A percentile compares a stretch with the other conserved stretches of the same genome.
These are phyloP conservation scores for Aphanomyces cochlioides DNA, from an alignment of 352 stramenopile genomes.

Conservation along the genomic window DNA sequence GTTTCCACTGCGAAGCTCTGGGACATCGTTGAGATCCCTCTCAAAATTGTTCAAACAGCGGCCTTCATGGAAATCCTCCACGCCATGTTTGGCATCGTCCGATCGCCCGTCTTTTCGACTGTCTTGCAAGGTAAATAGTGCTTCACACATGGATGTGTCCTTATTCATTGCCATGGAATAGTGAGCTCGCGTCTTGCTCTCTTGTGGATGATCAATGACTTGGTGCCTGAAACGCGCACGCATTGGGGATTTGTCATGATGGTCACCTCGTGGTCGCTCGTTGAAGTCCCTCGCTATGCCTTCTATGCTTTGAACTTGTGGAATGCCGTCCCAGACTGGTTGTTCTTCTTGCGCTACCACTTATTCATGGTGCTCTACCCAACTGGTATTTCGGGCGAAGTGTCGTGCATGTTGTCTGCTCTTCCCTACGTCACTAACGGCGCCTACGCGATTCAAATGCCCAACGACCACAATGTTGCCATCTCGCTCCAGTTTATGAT, in stretches of 20 bases:
- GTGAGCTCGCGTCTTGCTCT: constrained; percentile 91
- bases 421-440: constrained; percentile 53
- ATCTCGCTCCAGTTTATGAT: constrained; percentile 72
- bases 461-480: constrained; percentile 73
- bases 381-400: constrained; percentile 89
- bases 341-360: constrained; percentile 98
- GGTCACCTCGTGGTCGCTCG: constrained; percentile 81
- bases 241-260: constrained; percentile 86
- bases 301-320: constrained; percentile 97
- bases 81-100: constrained; percentile 92
- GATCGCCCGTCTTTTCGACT: constrained; percentile 91
- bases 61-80: constrained; percentile 96
- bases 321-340: constrained; percentile 88
- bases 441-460: constrained; percentile 65
- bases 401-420: constrained; percentile 71
- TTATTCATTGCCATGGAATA: constrained; percentile 6
- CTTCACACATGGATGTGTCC: not conserved
- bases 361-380: constrained; percentile 98
- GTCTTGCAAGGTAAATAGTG: constrained; percentile 80
- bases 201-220: constrained; percentile 91
- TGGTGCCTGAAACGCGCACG: constrained; percentile 67
- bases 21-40: constrained; percentile 50
- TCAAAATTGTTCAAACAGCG: constrained; percentile 90
- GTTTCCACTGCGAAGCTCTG: constrained; percentile 49
- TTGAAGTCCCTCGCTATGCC: constrained; percentile 94